Conservation (phyloP, 169 alveolate genomes). For the Cryptosporidium muris region DNA sequence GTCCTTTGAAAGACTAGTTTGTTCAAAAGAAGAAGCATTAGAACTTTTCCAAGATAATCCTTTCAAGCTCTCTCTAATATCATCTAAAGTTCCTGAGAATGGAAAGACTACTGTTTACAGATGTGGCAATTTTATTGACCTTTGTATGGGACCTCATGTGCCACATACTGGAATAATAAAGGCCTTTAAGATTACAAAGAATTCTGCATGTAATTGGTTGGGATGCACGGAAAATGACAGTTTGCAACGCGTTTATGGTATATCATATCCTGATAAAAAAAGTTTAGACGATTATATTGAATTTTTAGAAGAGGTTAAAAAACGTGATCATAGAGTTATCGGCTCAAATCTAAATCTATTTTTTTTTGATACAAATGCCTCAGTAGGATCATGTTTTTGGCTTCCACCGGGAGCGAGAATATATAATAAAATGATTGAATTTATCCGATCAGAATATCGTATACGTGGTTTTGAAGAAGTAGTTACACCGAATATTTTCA, state of each 20-base stretch:
- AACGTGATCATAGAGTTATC: slow-evolving; percentile 97
- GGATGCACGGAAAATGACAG: slow-evolving; percentile 94
- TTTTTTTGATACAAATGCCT: slow-evolving; percentile 91
- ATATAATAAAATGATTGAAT: slow-evolving; percentile 93
- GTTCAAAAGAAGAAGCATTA: slow-evolving; percentile 96
- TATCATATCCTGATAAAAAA: slow-evolving; percentile 95
- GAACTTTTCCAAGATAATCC: slow-evolving; percentile 95
- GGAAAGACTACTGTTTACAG: slow-evolving; percentile 94
- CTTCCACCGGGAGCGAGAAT: slow-evolving; percentile 96
- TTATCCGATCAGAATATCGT: slow-evolving; percentile 90
- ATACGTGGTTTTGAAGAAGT: slow-evolving; percentile 92
- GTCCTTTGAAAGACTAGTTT: slow-evolving; percentile 91
- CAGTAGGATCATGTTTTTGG: slow-evolving; percentile 94
- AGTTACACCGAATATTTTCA: slow-evolving; percentile 94
- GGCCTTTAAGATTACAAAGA: slow-evolving; percentile 93
- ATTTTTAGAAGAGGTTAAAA: slow-evolving; percentile 95
- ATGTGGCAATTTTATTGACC: slow-evolving; percentile 97
- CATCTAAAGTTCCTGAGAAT: slow-evolving; percentile 94
- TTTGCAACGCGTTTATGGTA: slow-evolving; percentile 98
- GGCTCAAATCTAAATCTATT: slow-evolving; percentile 93
- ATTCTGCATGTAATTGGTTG: slow-evolving; percentile 99
- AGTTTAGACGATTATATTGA: slow-evolving; percentile 91
- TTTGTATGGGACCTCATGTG: slow-evolving; percentile 99
- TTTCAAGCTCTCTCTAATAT: slow-evolving; percentile 95
- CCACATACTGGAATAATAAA: slow-evolving; percentile 94